Evolutionary conservation across 2,329 filamentous ascomycete genomes (phyloP), one percentile per base, ranked within the genome.

Genomic region (Eutypella sp.): DNA sequence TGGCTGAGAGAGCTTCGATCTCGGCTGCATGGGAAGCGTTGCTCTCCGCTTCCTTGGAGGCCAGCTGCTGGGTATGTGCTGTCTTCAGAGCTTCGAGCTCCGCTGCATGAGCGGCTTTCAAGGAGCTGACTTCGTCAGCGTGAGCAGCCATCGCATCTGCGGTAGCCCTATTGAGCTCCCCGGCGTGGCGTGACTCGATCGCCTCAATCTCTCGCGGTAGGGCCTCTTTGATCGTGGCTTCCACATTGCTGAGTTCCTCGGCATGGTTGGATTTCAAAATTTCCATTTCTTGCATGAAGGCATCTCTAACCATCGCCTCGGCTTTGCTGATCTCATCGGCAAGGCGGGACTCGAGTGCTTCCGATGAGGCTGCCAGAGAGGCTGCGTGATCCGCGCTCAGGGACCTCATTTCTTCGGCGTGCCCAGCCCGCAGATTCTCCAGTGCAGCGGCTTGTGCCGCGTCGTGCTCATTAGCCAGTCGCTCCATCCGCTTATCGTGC

Each of bases 401-500:
- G 10, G 29, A 39, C 6, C 16, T 27, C 7, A 50, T 18, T 34
- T 45, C 6, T 7, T 44, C 23, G 11, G 42, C 40, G 38, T 50
- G 48, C 27, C 41, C 38, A 22, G 42, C 33, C 27, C 44, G 29
- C 5, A 50, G 42, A 16, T 33, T 37, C 15, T 38, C 48, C 24
- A 62, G 27, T 31, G 56, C 57, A 13, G 56, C 41, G 15, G 51
- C 43, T 8, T 60, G 56, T 4, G 48, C 47, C 24, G 52, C 47
- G 4, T 50, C 42, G 27, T 61, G 61, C 40, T 65, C 59, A 5
- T 56, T 48, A 11, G 44, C 46, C 7, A 60, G 33, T n/a, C 51
- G 48, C 15, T 54, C 51, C 13, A 63, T 42, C 22, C 54, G 47
- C 27, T 56, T 55, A n/a, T 55, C 58, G 34, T 65, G 59, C 34